Evolutionary conservation across 257 asterid genomes (phyloP), one percentile per base, ranked within the genome.

Genomic region (Asclepias syriaca): DNA sequence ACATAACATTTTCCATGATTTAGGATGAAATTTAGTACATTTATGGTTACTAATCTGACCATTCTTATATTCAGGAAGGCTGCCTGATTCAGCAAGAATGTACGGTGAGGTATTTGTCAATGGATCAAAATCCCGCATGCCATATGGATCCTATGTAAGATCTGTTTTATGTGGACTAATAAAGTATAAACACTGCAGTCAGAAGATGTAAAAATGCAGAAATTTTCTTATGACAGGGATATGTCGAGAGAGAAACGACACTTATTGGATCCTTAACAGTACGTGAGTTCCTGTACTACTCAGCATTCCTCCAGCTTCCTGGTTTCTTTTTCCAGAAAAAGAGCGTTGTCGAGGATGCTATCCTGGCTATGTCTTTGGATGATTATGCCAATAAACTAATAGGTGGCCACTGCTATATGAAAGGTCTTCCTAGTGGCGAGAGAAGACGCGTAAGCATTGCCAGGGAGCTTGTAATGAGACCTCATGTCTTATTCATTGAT

Each of bases 231-330:
- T 51, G 64, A 60, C 84, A 95, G 99, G 99, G 99, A 75, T 95
- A 75, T 77, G 98, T 92, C 64, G 91, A 92, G 54, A 87, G 97
- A 83, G 98, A 92, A 82, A 92, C 94, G 66, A 75, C 94, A 46
- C 92, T 95, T 74, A 88, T 95, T 60, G 99, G 93, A 79, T 92
- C 99, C 49, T 82, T 95, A 83, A 92, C 99, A 16, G 98, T 95
- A 78, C 97, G 98, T n/a, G 99, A 95, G 86, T 92, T 88, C 88
- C 97, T 95, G 76, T 87, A 92, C 86, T 92, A 95, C 87, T 90
- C 99, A 54, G 96, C 97, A 74, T 74, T 90, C 83, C 97, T 95
- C 81, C 99, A 95, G 89, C 95, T 92, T 83, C 97, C 94, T 8
- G 96, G 98, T 75, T 92, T 90, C 85, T 82, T 89, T 78, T 81